Evolutionary conservation across 2,329 filamentous ascomycete genomes (phyloP).

Genomic region (Sarocladiaceae sp.): DNA sequence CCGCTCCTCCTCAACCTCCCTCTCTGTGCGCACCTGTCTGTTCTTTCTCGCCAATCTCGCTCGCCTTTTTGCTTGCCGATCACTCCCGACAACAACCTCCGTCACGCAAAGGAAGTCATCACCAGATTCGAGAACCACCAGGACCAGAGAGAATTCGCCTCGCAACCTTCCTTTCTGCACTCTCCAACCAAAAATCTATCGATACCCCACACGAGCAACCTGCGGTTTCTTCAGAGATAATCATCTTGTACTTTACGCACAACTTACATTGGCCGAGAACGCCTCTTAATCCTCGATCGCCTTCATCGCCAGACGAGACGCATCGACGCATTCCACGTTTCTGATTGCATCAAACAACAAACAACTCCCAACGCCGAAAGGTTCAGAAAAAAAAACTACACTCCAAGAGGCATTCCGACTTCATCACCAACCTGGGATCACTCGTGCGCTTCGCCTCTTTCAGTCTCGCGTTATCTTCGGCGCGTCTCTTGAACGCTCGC

Average conservation of each 20-base stretch:
- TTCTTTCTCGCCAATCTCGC: constrained; percentile 4
- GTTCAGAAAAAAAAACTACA: background rate
- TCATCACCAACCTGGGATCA: background rate
- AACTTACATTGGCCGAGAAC: constrained; percentile 5
- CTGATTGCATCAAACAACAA: constrained; percentile 7
- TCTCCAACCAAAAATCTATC: background rate
- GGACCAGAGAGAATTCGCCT: constrained; percentile 8
- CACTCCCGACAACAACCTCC: background rate
- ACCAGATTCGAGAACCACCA: constrained; percentile 6
- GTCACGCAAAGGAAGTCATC: constrained; percentile 8
- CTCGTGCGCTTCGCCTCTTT: background rate
- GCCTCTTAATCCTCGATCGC: constrained; percentile 9
- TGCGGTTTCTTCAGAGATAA: constrained; percentile 6
- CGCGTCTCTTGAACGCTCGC: background rate
- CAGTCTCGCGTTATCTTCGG: background rate
- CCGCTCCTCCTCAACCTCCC: constrained; percentile 8
- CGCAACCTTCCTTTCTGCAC: constrained; percentile 6
- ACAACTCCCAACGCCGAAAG: too few relatives aligned
- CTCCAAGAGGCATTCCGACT: background rate
- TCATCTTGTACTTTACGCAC: constrained; percentile 9
- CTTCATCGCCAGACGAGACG: constrained; percentile 10
- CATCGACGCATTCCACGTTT: constrained; percentile 8
- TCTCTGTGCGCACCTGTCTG: constrained; percentile 7
- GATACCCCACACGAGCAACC: constrained; percentile 4
- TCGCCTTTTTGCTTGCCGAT: background rate